Base-by-base conservation (phyloP, 352 stramenopile species). In the Pythium grandisporangium region DNA sequence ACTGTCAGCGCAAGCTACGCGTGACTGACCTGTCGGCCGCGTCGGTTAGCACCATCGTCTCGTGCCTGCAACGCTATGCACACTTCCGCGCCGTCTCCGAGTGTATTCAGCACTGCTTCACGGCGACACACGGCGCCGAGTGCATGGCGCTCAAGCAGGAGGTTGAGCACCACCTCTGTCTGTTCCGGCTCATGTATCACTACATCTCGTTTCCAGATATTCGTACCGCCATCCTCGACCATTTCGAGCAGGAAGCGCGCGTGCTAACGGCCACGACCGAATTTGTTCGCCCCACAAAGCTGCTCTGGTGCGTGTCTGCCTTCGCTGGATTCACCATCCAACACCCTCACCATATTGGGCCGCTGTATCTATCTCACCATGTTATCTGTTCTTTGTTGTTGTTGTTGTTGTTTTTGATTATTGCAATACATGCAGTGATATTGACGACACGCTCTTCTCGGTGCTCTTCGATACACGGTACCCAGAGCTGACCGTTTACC, bases 401-500 rank as follows among this genome's bases (percentile, higher is more conserved):
- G 12, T 4, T 6, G 29, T 34, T 43, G 5, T 40, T 7, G 29
- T 42, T 4, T 12, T 36, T 34, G 36, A 2, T 42, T 25, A 20
- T 36, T 7, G 16, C 16, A 32, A 6, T 40, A 25, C 45, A 10
- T 2, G 13, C 42, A 89, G 76, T 50, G 77, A 90, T 42, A 90
- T 90, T 44, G 77, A 90, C 43, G 77, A 90, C 51, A 90, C 77
- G 26, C 63, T 90, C 58, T 57, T 85, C 8, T 79, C 73, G 5
- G 67, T 72, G 17, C 60, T 91, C 10, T 91, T 91, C 30, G 77
- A 91, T 48, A 80, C 62, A 34, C 68, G 77, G 30, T 91, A 91
- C 44, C 77, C 77, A 17, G 72, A 88, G 37, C 58, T 91, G 24
- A 88, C 77, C 10, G 74, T 91, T 4, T 91, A 91, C 33, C 77